Percentiles rank a stretch among this genome's conserved stretches.
Conservation (phyloP, 177 flowering plant species). For the Vitis hybrid region DNA sequence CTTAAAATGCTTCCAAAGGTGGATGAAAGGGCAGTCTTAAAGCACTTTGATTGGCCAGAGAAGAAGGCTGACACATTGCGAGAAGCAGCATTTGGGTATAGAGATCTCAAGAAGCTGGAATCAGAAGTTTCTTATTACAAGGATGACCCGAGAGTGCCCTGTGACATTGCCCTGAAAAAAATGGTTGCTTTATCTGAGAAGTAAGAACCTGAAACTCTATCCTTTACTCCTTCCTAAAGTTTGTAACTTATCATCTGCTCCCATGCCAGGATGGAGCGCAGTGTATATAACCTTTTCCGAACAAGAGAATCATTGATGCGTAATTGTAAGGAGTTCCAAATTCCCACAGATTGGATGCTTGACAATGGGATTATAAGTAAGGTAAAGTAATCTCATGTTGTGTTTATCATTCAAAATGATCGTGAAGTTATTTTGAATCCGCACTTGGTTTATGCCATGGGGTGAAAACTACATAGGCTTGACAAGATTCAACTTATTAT, state of each 20-base stretch:
- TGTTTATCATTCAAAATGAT: not conserved
- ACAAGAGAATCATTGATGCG: constrained; percentile 70
- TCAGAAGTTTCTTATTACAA: constrained; percentile 57
- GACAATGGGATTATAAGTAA: constrained; percentile 75
- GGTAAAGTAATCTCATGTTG: constrained; percentile 31
- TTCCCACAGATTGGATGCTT: constrained; percentile 93
- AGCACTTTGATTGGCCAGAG: constrained; percentile 98
- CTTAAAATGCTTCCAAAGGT: constrained; percentile 45
- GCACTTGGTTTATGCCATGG: not conserved
- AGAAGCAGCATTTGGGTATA: constrained; percentile 91
- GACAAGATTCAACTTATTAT: not conserved
- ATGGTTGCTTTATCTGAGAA: constrained; percentile 84
- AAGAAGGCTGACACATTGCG: constrained; percentile 87
- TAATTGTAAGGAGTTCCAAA: constrained; percentile 68
- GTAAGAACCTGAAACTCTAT: constrained; percentile 33
- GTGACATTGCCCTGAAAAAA: constrained; percentile 78
- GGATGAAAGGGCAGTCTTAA: constrained; percentile 94
- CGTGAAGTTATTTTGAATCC: not conserved
- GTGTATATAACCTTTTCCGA: constrained; percentile 58
- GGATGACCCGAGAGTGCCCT: constrained; percentile 70
- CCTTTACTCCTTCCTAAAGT: not conserved
- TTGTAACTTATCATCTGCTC: not conserved
- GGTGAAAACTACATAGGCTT: not conserved
- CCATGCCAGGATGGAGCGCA: constrained; percentile 70
- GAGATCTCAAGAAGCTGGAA: constrained; percentile 85